Evolutionary conservation across 306 rosid species (phyloP).

Genomic region (Sicyos edulis): DNA sequence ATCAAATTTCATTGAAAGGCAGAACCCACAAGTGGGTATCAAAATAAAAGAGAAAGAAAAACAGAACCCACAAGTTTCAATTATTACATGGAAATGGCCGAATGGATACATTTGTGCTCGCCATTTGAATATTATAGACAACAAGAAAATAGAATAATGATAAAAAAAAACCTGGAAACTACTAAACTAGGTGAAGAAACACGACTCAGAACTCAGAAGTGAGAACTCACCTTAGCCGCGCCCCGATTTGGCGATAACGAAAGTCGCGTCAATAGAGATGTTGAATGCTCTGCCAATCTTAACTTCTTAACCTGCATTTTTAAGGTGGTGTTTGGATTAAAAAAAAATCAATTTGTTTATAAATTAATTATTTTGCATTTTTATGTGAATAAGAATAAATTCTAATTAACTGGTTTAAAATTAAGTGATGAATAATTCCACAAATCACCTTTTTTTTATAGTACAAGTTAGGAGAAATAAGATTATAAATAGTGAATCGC

Average conservation of each 20-base stretch:
- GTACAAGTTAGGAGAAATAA: too few relatives aligned
- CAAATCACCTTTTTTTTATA: too few relatives aligned
- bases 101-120: not conserved
- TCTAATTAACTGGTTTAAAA: too few relatives aligned
- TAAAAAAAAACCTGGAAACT: not conserved
- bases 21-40: not conserved
- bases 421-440: too few relatives aligned
- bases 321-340: too few relatives aligned
- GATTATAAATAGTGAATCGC: too few relatives aligned
- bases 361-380: too few relatives aligned
- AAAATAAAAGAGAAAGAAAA: not conserved
- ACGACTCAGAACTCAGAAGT: not conserved
- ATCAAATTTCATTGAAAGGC: not conserved
- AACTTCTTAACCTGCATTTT: too few relatives aligned
- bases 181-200: not conserved
- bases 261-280: not conserved
- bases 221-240: not conserved
- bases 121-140: constrained; percentile 3
- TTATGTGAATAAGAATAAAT: too few relatives aligned
- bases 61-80: too few relatives aligned
- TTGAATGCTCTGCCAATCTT: not conserved
- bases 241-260: not conserved
- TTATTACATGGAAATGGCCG: not conserved
- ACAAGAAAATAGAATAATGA: not conserved
- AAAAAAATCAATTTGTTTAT: too few relatives aligned